Percentiles rank a stretch among this genome's conserved stretches.
These are phyloP conservation scores for Diplodia sapinea DNA, from an alignment of 2,329 filamentous ascomycete genomes.

Conservation along the genomic window DNA sequence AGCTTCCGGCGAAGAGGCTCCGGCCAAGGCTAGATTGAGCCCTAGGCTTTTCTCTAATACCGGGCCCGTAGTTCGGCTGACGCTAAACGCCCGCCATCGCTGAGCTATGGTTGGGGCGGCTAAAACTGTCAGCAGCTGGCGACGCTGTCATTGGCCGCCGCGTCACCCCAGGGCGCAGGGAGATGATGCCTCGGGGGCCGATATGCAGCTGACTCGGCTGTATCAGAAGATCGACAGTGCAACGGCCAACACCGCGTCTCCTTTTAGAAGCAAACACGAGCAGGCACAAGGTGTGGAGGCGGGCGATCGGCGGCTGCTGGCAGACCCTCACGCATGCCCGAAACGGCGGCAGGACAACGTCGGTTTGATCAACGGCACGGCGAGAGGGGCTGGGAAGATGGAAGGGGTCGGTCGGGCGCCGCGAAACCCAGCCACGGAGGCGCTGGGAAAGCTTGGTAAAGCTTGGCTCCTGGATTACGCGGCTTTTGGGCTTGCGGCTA, in stretches of 20 bases:
- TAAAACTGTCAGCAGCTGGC: neutral
- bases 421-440: conserved; percentile 9
- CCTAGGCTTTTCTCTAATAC: neutral
- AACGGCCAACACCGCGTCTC: neutral
- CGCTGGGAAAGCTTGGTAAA: conserved; percentile 31
- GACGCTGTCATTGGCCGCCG: conserved; percentile 12
- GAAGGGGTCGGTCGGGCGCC: neutral
- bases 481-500: conserved; percentile 13
- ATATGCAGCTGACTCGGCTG: conserved; percentile 1
- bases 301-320: neutral
- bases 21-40: too few relatives aligned
- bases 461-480: conserved; percentile 24
- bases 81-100: neutral
- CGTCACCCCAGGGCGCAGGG: conserved; percentile 7
- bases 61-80: too few relatives aligned
- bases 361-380: neutral
- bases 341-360: neutral
- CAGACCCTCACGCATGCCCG: neutral
- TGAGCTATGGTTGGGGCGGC: conserved; percentile 9
- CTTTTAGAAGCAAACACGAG: neutral
- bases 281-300: neutral
- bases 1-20: neutral
- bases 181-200: neutral
- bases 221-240: conserved; percentile 4
- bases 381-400: neutral